Conservation (phyloP, 768 basidiomycete genomes). For the Rhizopogon vinicolor region DNA sequence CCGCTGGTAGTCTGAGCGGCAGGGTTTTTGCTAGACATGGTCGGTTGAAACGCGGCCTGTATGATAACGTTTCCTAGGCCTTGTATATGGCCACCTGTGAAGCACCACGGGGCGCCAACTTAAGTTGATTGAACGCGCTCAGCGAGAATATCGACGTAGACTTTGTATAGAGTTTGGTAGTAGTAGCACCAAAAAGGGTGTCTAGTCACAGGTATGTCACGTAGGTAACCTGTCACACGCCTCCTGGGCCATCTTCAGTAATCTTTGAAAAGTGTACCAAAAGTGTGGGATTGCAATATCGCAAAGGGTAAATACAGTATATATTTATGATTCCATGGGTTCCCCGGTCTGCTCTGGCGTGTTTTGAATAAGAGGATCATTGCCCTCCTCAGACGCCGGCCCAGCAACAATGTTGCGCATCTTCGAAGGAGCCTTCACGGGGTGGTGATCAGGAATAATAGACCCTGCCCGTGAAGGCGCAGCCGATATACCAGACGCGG, state of each 20-base stretch:
- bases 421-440: conserved; percentile 53
- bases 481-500: conserved; percentile 40
- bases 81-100: not conserved
- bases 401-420: conserved; percentile 59
- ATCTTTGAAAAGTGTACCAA: conserved; percentile 10
- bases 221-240: conserved; percentile 13
- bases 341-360: conserved; percentile 13
- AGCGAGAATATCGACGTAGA: not conserved
- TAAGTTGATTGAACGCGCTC: not conserved
- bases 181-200: not conserved
- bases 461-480: conserved; percentile 58
- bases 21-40: not conserved
- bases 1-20: not conserved
- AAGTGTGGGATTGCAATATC: not conserved
- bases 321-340: conserved; percentile 15
- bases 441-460: conserved; percentile 39
- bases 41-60: not conserved
- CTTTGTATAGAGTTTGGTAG: not conserved
- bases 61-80: not conserved
- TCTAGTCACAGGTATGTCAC: not conserved
- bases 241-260: conserved; percentile 18
- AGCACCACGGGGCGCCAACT: not conserved
- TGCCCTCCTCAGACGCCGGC: conserved; percentile 45
- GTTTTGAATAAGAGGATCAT: conserved; percentile 35
- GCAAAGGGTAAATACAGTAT: conserved; percentile 2